Conservation (phyloP, 441 rosid species). For the Omphalea diandra region DNA sequence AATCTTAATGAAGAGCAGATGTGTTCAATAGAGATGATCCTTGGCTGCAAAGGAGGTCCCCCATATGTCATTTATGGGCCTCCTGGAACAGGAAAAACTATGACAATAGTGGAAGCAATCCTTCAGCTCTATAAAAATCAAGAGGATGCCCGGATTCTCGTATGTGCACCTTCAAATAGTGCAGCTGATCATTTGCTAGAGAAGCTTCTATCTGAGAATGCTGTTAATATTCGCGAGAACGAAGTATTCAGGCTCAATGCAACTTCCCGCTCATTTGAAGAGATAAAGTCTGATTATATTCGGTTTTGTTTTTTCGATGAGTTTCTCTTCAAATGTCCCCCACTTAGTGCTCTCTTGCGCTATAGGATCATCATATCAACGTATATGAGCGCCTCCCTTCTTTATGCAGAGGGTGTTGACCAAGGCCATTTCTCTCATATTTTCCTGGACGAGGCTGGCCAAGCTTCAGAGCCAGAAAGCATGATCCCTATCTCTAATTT, state of each 20-base stretch:
- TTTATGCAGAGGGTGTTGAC: slow-evolving; percentile 55
- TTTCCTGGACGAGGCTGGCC: slow-evolving; percentile 91
- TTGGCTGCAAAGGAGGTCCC: slow-evolving; percentile 55
- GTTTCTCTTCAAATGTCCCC: slow-evolving; percentile 50
- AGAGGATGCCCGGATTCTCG: slow-evolving; percentile 40
- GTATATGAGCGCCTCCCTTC: slow-evolving; percentile 72
- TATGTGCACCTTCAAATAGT: slow-evolving; percentile 66
- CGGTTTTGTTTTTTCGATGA: slow-evolving; percentile 47
- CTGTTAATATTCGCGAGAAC: slow-evolving; percentile 34
- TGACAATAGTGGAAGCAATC: slow-evolving; percentile 57
- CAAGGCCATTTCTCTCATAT: slow-evolving; percentile 82
- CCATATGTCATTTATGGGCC: slow-evolving; percentile 68
- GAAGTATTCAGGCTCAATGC: slow-evolving; percentile 66
- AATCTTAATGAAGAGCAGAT: slow-evolving; percentile 55
- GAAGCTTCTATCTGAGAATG: slow-evolving; percentile 37
- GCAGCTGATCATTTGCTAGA: slow-evolving; percentile 64
- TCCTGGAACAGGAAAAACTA: slow-evolving; percentile 68
- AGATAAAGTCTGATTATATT: slow-evolving; percentile 37
- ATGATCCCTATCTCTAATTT: slow-evolving; percentile 70
- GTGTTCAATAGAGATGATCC: slow-evolving; percentile 48
- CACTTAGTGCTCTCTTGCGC: slow-evolving; percentile 34
- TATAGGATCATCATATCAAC: slow-evolving; percentile 74
- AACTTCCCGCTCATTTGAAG: slow-evolving; percentile 50
- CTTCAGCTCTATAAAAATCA: slow-evolving; percentile 40
- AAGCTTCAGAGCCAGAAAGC: slow-evolving; percentile 95